Base-by-base conservation (phyloP, 192 early-diverging fungal species). In the Coemansia sp. region DNA sequence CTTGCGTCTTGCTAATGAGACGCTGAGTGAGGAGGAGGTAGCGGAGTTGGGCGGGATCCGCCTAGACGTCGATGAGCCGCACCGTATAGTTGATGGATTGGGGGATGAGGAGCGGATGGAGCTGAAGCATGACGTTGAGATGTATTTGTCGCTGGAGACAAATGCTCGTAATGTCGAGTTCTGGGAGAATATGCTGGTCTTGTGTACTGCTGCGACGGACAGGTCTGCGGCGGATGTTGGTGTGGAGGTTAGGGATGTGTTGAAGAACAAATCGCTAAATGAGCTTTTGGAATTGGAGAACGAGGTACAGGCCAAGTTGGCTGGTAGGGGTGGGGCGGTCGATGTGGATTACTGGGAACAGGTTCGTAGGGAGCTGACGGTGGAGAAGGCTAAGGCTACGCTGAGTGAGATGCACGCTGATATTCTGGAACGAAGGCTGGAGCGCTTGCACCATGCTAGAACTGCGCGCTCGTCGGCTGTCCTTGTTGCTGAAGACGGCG, bases 271-370 rank as follows among this genome's bases (percentile, higher is more conserved):
- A 75, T 87, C 91, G 4, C 80, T 89, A 37, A 72, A 82, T 0
- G 91, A 96, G 73, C 85, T 98, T 1, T 74, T 78, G 2, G 74
- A 87, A 13, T 86, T 97, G 42, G 90, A 95, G 66, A 69, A 70
- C 1, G 92, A 96, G 57, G 91, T 97, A 37, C 86, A 90, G 57
- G 68, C 75, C 4, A 93, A 95, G 68, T 78, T 98, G 30, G 71
- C 72, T 10, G 82, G 85, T 1, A 84, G 47, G 43, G 62, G 78
- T 21, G 92, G 87, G 17, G 85, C 87, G 5, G 88, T 96, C 17
- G 96, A 97, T 79, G 92, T 96, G 2, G 96, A 98, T 40, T 98
- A 96, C 72, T 98, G 96, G 96, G 96, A 96, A 63, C 87, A 88
- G 1, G 78, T 95, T 14, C 75, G 96, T 62, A 87, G 88, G 37